Base-by-base conservation (phyloP, 495 filamentous ascomycete genomes). In the Penicillium chermesinum region DNA sequence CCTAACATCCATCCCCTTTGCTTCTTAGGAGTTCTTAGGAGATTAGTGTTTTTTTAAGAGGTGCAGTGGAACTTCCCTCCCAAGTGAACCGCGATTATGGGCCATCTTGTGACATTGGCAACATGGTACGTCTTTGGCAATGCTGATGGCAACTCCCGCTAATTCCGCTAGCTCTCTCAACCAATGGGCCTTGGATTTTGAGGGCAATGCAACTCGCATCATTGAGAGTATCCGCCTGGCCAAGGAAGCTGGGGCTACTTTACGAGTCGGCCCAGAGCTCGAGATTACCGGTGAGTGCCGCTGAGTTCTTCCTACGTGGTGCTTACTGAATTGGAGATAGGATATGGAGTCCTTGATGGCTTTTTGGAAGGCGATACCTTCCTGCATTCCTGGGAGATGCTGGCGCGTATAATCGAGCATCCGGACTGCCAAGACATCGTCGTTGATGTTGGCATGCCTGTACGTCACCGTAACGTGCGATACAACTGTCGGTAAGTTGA, bases 221-320 rank as follows among this genome's bases (percentile, higher is more conserved):
- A 84, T 89, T 44, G 76, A 90, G 63, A 82, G 78, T 53, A 86
- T 95, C 44, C 74, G 70, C 9, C 58, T 80, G 48, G 87, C 90
- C 18, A 95, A 91, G 62, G 74, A 64, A 8, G 75, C 73, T 1
- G 81, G 85, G 9, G 87, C 87, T 10, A 77, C 74, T n/a, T 66
- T 96, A 12, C 74, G 89, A 19, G 79, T 90, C 20, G 88, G 88
- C 7, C 89, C 88, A 0, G 85, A 87, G 61, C 75, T 88, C 6
- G 82, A 84, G 53, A 81, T 86, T 25, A 73, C 74, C 46, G 76
- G 68, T 61, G 54, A 48, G 18, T 16, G 12, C 16, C 13, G 12
- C n/a, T n/a, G n/a, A n/a, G n/a, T n/a, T n/a, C n/a, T n/a, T n/a
- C n/a, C n/a, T n/a, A n/a, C n/a, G n/a, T n/a, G n/a, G n/a, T n/a